Evolutionary conservation across 2,329 filamentous ascomycete species (phyloP), one percentile per base, ranked within the genome.

Genomic region (Aureobasidium uvarum): DNA sequence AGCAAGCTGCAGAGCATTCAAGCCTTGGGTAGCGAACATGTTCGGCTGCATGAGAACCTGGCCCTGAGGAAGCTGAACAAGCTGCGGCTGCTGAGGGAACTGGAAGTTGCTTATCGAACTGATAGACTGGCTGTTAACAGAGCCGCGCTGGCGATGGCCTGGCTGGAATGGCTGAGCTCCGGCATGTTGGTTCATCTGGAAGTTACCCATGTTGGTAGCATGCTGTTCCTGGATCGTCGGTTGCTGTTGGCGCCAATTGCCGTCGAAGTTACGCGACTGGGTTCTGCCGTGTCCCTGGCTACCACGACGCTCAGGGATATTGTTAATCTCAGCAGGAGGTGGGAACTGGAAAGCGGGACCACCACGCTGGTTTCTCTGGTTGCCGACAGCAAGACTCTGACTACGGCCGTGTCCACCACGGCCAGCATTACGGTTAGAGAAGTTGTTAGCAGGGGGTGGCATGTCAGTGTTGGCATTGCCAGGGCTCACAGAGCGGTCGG

Each of bases 221-320:
- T 80, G 79, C 67, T 74, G 76, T 59, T 81, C 78, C 66, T 77
- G 76, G 43, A 73, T 83, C 69, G 84, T 82, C 67, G 77, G 79
- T 71, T 85, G 85, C 71, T 90, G 93, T 73, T 92, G 96, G 72
- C 95, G 90, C 95, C 95, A 99, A 79, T 99, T 99, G 72, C 93
- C 89, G 71, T 99, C 95, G 74, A 98, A 98, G 79, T 98, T 99
- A 69, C 95, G 88, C 28, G 95, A 99, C 13, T 86, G 86, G 38
- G 88, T 89, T 68, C 95, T 87, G 69, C 86, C 88, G 76, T 99
- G 95, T 65, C 91, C 89, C 70, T 86, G 84, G 72, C 89, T 90
- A 71, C 89, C 88, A 71, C 91, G 90, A 68, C 91, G 89, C 71
- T 87, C 83, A 74, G 92, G 90, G 70, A 95, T 91, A 65, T 73